A percentile compares a stretch with the other conserved stretches of the same genome.
Evolutionary conservation across 257 asterid genomes (phyloP).

Genomic region (Nicotiana obtusifolia): DNA sequence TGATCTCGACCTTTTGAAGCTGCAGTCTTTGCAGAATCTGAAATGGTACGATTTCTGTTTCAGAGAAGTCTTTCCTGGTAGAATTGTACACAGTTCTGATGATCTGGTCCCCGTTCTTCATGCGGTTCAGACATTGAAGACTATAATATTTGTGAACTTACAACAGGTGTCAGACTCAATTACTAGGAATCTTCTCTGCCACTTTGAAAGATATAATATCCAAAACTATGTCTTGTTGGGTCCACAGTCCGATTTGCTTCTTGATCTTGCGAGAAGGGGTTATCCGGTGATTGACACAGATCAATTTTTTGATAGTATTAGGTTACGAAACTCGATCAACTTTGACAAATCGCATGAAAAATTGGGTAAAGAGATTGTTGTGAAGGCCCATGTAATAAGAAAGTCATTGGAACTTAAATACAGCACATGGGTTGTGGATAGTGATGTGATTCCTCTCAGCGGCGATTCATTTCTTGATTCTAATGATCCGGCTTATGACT

Average conservation of each 20-base stretch:
- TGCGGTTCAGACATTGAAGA: conserved; percentile 45
- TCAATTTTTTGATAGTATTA: conserved; percentile 32
- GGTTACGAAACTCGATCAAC: conserved; percentile 33
- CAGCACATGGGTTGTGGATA: conserved; percentile 50
- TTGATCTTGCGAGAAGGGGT: conserved; percentile 87
- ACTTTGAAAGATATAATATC: conserved; percentile 59
- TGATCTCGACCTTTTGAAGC: conserved; percentile 39
- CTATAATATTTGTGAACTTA: conserved; percentile 51
- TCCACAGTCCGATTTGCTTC: conserved; percentile 38
- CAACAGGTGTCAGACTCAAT: conserved; percentile 45
- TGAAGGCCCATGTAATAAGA: conserved; percentile 43
- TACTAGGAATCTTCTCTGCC: conserved; percentile 74
- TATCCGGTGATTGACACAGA: conserved; percentile 59
- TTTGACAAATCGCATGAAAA: conserved; percentile 41
- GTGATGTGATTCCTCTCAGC: conserved; percentile 51
- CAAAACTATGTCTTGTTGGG: conserved; percentile 66
- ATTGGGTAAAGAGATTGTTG: conserved; percentile 42
- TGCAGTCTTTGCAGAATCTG: conserved; percentile 53
- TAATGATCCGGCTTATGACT: conserved; percentile 33
- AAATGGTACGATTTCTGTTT: conserved; percentile 93
- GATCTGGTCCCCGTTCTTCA: conserved; percentile 50
- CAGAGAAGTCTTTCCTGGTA: conserved; percentile 44
- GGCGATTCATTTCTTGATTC: conserved; percentile 40
- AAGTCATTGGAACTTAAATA: conserved; percentile 62
- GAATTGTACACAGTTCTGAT: conserved; percentile 42